Base-by-base conservation (phyloP, 2,329 filamentous ascomycete genomes). In the Colletotrichum gigasporum region DNA sequence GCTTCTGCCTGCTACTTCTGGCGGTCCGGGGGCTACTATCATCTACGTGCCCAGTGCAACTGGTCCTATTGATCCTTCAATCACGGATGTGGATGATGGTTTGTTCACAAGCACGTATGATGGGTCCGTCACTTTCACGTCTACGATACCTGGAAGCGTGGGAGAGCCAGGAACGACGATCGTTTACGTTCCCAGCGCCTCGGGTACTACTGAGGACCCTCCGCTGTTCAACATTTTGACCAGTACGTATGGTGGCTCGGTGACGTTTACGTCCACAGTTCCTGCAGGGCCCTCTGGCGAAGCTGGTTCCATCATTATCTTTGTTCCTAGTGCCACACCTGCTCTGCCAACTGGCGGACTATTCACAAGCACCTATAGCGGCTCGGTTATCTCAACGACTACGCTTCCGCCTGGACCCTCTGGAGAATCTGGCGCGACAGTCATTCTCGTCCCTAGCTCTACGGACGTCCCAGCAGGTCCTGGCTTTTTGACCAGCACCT, bases 171-270 rank as follows among this genome's bases (percentile, higher is more conserved):
- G 16, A 1, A 42, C 39, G 5, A 41, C 34, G 3, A 16, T 53
- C 7, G 7, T 53, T 22, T 24, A 18, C 10, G 50, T 53, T 6
- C 50, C 50, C 9, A 8, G 39, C n/a, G 16, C 12, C 16, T 10
- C 39, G 22, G 14, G 34, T 11, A 3, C 54, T 9, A 50, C 59
- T 30, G 22, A 11, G 4, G 14, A 22, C 11, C 35, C 53, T 22
- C 53, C 35, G 16, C 6, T 50, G 20, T 35, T 37, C 11, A 50
- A 58, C 4, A 28, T 51, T 3, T 7, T 51, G 8, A 63, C 59
- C n/a, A 58, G 59, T 35, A 63, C 59, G 0, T 63, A 63, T 14
- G 53, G 12, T 11, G 61, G 61, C 5, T 60, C 61, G 9, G 34
- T 64, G 2, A 64, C 55, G 0, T 24, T 64, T 14, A 64, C 61